Evolutionary conservation across 441 rosid genomes (phyloP).

Genomic region (Pelargonium myrrhifolium): DNA sequence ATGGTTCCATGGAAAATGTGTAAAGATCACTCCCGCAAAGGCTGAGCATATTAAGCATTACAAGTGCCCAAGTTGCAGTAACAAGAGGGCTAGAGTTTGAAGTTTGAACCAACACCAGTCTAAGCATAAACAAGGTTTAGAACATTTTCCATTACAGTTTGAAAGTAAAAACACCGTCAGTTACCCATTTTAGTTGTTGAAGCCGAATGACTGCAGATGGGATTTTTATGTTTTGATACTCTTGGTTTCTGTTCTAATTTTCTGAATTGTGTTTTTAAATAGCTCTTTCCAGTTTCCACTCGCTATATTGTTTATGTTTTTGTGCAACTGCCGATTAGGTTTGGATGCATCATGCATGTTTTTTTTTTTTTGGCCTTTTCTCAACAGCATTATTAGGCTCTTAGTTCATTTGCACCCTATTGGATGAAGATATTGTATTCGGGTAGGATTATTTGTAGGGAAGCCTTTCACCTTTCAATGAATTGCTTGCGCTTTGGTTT

Average conservation of each 20-base stretch:
- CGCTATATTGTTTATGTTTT: slow-evolving; percentile 16
- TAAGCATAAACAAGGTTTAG: slow-evolving; percentile 29
- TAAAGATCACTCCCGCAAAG: slow-evolving; percentile 94
- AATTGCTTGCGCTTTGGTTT: too few species aligned
- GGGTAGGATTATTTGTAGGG: too few species aligned
- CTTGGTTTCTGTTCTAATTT: slow-evolving; percentile 25
- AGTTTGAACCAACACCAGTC: slow-evolving; percentile 22
- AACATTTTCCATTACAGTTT: slow-evolving; percentile 27
- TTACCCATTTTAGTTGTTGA: slow-evolving; percentile 28
- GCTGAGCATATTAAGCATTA: slow-evolving; percentile 95
- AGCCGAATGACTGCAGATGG: slow-evolving; percentile 25
- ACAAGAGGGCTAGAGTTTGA: slow-evolving; percentile 63
- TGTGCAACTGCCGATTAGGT: slow-evolving; percentile 16
- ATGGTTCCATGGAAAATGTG: slow-evolving; percentile 97
- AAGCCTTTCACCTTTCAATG: too few species aligned
- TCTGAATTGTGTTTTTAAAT: slow-evolving; percentile 23
- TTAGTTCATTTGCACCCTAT: neutral
- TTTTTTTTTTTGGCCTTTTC: neutral
- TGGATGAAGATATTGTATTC: too few species aligned
- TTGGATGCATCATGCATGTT: neutral
- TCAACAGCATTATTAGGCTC: neutral
- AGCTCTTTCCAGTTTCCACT: slow-evolving; percentile 22
- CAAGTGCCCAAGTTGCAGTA: slow-evolving; percentile 86
- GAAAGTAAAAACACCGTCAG: slow-evolving; percentile 32
- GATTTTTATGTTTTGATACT: slow-evolving; percentile 19